phyloP scores from a whole-genome alignment of 768 basidiomycete genomes.

The Amyloporia xantha region DNA sequence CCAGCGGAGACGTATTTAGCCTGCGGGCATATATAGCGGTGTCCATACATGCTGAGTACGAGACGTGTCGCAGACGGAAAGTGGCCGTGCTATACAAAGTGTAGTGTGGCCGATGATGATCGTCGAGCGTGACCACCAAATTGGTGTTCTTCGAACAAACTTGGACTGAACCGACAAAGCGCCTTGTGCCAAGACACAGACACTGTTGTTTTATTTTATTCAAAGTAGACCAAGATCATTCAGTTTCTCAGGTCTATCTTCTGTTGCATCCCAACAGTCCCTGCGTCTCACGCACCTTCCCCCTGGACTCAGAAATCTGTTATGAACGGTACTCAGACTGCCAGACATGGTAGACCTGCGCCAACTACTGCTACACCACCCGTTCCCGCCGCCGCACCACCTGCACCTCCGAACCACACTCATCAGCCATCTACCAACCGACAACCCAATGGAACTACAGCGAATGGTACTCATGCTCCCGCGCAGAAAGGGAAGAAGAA shows the following conservation, averaged over 20 bases:
- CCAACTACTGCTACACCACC: constrained; percentile 34
- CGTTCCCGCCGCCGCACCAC: constrained; percentile 52
- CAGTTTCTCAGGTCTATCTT: constrained; percentile 5
- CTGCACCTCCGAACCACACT: constrained; percentile 43
- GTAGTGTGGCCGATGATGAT: background rate
- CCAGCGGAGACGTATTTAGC: no score
- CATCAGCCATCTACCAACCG: constrained; percentile 27
- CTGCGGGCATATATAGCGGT: no score
- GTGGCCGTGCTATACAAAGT: no score
- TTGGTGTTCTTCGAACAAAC: background rate
- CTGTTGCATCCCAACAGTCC: constrained; percentile 10
- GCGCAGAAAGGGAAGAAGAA: constrained; percentile 50
- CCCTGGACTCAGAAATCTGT: constrained; percentile 5
- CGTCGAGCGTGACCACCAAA: background rate
- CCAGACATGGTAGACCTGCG: constrained; percentile 21
- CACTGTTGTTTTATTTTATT: background rate
- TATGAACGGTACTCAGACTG: constrained; percentile 18
- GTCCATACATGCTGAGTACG: no score
- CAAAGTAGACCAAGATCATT: constrained; percentile 1
- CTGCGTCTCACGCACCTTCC: background rate
- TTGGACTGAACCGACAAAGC: background rate
- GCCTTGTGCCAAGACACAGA: background rate
- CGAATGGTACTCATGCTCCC: constrained; percentile 20
- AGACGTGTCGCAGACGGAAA: no score
- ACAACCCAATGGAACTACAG: constrained; percentile 18